phyloP scores from a whole-genome alignment of 2,329 filamentous ascomycete species.

The Grosmannia clavigera region DNA sequence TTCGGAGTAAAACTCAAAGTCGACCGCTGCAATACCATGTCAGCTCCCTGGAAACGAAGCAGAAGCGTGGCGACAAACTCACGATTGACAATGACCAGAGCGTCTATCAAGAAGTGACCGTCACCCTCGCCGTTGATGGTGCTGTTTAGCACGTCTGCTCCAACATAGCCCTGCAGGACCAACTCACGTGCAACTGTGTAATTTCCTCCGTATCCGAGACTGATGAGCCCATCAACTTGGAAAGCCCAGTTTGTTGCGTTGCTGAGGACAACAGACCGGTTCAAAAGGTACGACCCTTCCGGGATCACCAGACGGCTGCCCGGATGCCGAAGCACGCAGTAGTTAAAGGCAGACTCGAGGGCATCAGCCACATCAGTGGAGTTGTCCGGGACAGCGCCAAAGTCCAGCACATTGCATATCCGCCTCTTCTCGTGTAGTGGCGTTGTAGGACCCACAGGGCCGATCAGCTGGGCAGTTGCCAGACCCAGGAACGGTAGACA shows the following conservation, averaged over 20 bases:
- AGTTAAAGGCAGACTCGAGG: conserved; percentile 16
- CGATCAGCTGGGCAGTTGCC: too few relatives aligned
- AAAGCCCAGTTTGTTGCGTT: conserved; percentile 23
- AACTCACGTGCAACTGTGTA: conserved; percentile 18
- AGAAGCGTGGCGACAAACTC: conserved; percentile 13
- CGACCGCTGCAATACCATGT: conserved; percentile 14
- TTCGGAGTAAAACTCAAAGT: conserved; percentile 33
- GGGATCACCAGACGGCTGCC: too few relatives aligned
- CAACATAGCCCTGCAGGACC: conserved; percentile 19
- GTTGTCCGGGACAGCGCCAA: conserved; percentile 19
- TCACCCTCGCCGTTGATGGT: conserved; percentile 23
- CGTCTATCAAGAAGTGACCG: conserved; percentile 11
- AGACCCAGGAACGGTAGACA: too few relatives aligned
- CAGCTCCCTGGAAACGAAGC: conserved; percentile 18
- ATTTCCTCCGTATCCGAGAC: conserved; percentile 17
- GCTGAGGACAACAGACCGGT: conserved; percentile 15
- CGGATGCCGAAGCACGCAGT: conserved; percentile 11
- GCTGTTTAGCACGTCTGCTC: conserved; percentile 16
- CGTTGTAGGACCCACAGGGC: too few relatives aligned
- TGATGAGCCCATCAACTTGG: conserved; percentile 21
- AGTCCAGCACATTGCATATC: conserved; percentile 20
- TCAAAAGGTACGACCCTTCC: conserved; percentile 13
- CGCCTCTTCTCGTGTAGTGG: too few relatives aligned
- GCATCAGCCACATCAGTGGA: conserved; percentile 19
- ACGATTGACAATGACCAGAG: too few relatives aligned